Base-by-base conservation (phyloP, 2,329 filamentous ascomycete species). In the Orbilia javanica region DNA sequence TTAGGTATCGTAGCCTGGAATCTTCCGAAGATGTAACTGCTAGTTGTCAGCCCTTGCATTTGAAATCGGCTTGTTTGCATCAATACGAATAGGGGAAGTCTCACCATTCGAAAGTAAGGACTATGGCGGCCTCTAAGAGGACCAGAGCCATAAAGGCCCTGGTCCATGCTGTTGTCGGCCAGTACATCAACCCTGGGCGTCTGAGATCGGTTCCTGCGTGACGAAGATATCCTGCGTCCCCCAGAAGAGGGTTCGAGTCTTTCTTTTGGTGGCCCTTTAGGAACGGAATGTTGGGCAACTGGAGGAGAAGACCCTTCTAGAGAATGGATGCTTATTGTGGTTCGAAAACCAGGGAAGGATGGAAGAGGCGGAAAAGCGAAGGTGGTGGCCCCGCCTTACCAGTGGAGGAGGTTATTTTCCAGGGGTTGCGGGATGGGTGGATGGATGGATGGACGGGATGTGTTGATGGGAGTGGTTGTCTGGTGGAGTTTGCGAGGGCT, bases 41-140 rank as follows among this genome's bases (percentile, higher is more conserved):
- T 48, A n/a, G 20, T 46, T 15, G 68, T 73, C 60, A 73, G 79
- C 68, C 55, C 55, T 34, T 60, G 55, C 20, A 42, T 42, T n/a
- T 31, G 80, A 81, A 50, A 20, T 13, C 46, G 20, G 46, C 4
- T n/a, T 20, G 42, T 44, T 20, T 15, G 4, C 42, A 25, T 50
- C 10, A 39, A 11, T 15, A 11, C n/a, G 13, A 39, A 55, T 46
- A 18, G 52, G n/a, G 15, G 11, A 29, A 71, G 39, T 36, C 93
- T 83, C 88, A 97, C 93, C 92, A 89, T 87, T 99, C 95, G 80
- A 97, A 91, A 25, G 88, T 91, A 81, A 98, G 88, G 79, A 93
- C 92, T 68, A 96, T 88, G 78, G 92, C 85, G 79, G 93, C 92
- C 86, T 99, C 96, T 72, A 92, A 80, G 53, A 91, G 84, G 39